Evolutionary conservation across 805 yeast genomes (phyloP).

Genomic region (Candida pini): DNA sequence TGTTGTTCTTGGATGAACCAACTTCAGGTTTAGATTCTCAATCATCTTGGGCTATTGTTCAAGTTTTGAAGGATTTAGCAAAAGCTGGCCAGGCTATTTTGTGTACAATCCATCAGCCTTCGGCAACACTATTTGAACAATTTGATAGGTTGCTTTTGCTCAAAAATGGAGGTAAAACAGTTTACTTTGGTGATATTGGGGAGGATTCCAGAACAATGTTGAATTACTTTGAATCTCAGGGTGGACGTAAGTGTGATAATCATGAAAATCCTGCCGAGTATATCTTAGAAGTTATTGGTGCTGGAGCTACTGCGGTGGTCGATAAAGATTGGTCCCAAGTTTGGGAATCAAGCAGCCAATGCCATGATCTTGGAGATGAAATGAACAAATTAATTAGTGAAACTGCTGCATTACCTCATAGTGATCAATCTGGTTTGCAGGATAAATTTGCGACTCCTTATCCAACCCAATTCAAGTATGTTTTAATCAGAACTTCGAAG

Average conservation of each 20-base stretch:
- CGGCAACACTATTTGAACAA: slow-evolving; percentile 39
- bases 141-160: slow-evolving; percentile 39
- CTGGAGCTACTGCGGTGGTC: no score
- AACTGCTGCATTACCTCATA: no score
- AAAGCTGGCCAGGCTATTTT: slow-evolving; percentile 49
- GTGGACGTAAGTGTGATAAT: slow-evolving; percentile 62
- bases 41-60: slow-evolving; percentile 53
- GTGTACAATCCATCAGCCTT: slow-evolving; percentile 51
- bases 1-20: slow-evolving; percentile 54
- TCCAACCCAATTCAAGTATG: slow-evolving; percentile 30
- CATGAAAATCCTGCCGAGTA: slow-evolving; percentile 74
- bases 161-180: slow-evolving; percentile 49
- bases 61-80: slow-evolving; percentile 43
- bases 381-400: slow-evolving; percentile 21
- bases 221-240: slow-evolving; percentile 39
- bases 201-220: no score
- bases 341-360: slow-evolving; percentile 41
- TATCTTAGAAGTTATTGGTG: slow-evolving; percentile 67
- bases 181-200: slow-evolving; percentile 50
- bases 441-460: slow-evolving; percentile 43
- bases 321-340: slow-evolving; percentile 57
- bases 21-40: slow-evolving; percentile 55
- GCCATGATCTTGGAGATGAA: slow-evolving; percentile 26
- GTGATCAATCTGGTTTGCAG: slow-evolving; percentile 24
- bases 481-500: slow-evolving; percentile 32